phyloP scores from a whole-genome alignment of 176 grass and related monocot genomes.

The Carex kokanica region DNA sequence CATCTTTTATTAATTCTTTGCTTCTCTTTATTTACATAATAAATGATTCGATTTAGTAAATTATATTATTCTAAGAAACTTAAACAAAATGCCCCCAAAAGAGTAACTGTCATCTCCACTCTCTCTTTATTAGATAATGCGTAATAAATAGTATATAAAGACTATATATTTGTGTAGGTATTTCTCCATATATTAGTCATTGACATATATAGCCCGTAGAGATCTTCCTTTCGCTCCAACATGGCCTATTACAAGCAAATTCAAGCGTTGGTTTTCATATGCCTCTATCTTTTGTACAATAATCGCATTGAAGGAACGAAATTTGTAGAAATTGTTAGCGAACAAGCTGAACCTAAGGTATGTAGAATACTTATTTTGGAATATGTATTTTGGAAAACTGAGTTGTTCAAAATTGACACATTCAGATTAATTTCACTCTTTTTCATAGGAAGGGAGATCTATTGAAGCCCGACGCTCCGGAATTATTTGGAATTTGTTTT shows the following conservation, averaged over 20 bases:
- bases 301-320: background rate
- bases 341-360: background rate
- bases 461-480: background rate
- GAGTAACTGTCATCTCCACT: no score
- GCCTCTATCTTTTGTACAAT: background rate
- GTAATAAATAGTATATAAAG: no score
- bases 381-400: background rate
- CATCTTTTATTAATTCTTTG: no score
- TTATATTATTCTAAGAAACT: no score
- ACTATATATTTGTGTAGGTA: no score
- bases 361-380: background rate
- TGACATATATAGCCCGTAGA: background rate
- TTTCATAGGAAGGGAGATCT: background rate
- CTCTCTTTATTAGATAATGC: no score
- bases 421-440: background rate
- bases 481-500: background rate
- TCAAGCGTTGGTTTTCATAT: background rate
- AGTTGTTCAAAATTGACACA: background rate
- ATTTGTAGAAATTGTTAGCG: background rate
- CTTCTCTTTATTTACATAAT: no score
- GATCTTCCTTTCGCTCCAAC: background rate
- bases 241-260: background rate
- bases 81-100: no score
- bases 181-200: no score
- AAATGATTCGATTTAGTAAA: no score